A percentile compares a stretch with the other conserved stretches of the same genome.
Conservation (phyloP, 2,329 filamentous ascomycete species). For the Cladosporium sphaerospermum region DNA sequence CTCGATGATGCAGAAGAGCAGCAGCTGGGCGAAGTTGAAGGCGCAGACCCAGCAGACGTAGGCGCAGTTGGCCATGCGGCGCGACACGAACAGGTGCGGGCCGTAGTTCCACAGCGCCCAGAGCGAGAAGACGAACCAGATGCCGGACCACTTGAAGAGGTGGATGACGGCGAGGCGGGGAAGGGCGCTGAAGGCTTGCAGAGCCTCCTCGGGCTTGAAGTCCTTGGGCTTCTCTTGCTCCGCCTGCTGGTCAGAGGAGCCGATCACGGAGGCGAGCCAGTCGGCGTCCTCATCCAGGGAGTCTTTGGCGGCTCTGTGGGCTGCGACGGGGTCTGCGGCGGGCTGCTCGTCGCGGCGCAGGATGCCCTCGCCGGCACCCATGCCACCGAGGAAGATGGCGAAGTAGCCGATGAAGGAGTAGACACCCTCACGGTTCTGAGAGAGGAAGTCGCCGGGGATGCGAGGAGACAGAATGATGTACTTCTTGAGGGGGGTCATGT, state of each 20-base stretch:
- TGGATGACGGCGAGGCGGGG: constrained; percentile 33
- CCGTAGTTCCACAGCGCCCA: constrained; percentile 64
- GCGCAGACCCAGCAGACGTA: constrained; percentile 91
- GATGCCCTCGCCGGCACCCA: constrained; percentile 72
- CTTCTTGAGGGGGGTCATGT: constrained; percentile 66
- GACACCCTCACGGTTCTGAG: constrained; percentile 90
- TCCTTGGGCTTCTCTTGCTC: constrained; percentile 8
- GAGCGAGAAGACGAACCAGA: constrained; percentile 68
- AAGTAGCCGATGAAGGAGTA: constrained; percentile 93
- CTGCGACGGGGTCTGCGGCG: constrained; percentile 14
- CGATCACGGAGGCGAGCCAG: constrained; percentile 32
- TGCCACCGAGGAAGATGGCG: constrained; percentile 86
- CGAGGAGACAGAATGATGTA: constrained; percentile 80
- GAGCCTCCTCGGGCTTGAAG: constrained; percentile 9
- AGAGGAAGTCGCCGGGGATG: constrained; percentile 59
- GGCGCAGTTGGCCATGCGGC: constrained; percentile 84
- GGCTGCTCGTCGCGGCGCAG: constrained; percentile 51
- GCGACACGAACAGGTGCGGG: constrained; percentile 69
- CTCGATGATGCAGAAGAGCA: constrained; percentile 73
- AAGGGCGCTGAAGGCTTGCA: constrained; percentile 5
- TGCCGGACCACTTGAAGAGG: constrained; percentile 56
- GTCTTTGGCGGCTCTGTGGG: constrained; percentile 15
- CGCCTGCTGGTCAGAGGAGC: constrained; percentile 14
- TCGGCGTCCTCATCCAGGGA: constrained; percentile 30
- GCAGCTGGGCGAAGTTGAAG: constrained; percentile 80